Base-by-base conservation (phyloP, 2,329 filamentous ascomycete genomes). In the Aspergillus phoenicis region DNA sequence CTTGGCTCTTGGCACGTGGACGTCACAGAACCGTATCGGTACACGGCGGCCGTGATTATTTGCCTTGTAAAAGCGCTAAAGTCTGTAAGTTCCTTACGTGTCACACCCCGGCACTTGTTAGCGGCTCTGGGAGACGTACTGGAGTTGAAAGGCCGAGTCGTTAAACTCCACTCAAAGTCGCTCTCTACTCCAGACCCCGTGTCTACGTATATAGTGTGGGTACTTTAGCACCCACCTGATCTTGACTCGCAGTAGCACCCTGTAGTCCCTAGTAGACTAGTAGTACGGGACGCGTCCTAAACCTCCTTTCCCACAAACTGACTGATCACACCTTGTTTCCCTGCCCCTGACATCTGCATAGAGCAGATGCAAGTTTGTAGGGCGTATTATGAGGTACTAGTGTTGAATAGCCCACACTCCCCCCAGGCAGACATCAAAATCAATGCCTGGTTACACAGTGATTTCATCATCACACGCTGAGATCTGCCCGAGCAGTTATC, bases 1-100 rank as follows among this genome's bases (percentile, higher is more conserved):
- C 59, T 61, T 61, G 59, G 55, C 59, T 49, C 48, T 17, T 28
- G 47, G 47, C 47, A 51, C 47, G 47, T 51, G 47, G n/a, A 33
- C 47, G 26, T 51, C 3, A 11, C 26, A 11, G 7, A 30, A 51
- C 26, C 24, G 47, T 51, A 51, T 51, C 24, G 47, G n/a, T 51
- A 51, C 47, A 30, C 5, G 26, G 47, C 17, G 24, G 10, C 15
- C 15, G 26, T 28, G 15, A 1, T 45, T 28, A 17, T 28, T 20
- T 15, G 47, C 45, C 11, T 28, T 8, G 28, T 17, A 28, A 2
- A 33, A 17, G 10, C 22, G 4, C 11, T 15, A 10, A 36, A 36
- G 33, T 11, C 11, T 36, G 33, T 36, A 15, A 36, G 24, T 28
- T n/a, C 47, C 15, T 28, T 51, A 51, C 47, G 26, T 51, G 47